Percentiles rank a stretch among this genome's conserved stretches.
Conservation (phyloP, 257 asterid species). For the Asclepias syriaca region DNA sequence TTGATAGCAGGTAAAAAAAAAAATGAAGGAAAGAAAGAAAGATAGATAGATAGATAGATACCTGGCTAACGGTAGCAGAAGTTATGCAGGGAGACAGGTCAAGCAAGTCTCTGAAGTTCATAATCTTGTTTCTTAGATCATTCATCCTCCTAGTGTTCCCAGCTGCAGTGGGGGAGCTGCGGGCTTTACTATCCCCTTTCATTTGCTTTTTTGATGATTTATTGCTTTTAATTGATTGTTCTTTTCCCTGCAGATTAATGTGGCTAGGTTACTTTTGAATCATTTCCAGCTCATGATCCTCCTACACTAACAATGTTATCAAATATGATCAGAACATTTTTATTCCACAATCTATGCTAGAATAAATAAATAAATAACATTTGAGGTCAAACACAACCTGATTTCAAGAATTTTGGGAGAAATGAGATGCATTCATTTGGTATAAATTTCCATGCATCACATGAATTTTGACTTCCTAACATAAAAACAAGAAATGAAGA, state of each 20-base stretch:
- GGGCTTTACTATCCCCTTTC: slow-evolving; percentile 23
- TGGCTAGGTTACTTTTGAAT: not conserved
- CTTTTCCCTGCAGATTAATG: slow-evolving; percentile 40
- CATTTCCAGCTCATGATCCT: not conserved
- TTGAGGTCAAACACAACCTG: not conserved
- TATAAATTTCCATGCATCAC: not conserved
- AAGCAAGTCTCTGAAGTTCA: slow-evolving; percentile 70
- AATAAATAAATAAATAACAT: not conserved
- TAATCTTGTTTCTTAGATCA: slow-evolving; percentile 55
- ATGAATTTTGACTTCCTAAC: not conserved
- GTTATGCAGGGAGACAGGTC: slow-evolving; percentile 72
- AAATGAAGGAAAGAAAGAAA: not conserved
- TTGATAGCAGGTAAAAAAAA: too few species aligned
- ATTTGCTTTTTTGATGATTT: slow-evolving; percentile 25
- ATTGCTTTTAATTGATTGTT: slow-evolving; percentile 25
- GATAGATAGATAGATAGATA: slow-evolving; percentile 9
- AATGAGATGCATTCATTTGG: not conserved
- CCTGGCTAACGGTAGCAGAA: slow-evolving; percentile 65
- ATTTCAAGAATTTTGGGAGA: not conserved
- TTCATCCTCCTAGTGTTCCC: slow-evolving; percentile 43
- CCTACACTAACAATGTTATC: not conserved
- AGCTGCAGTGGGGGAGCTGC: slow-evolving; percentile 41
- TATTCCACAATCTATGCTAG: not conserved
- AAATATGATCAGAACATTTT: not conserved
- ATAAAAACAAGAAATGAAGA: not conserved